Base-by-base conservation (phyloP, 1,139 yeast species). In the Kodamaea sp. region DNA sequence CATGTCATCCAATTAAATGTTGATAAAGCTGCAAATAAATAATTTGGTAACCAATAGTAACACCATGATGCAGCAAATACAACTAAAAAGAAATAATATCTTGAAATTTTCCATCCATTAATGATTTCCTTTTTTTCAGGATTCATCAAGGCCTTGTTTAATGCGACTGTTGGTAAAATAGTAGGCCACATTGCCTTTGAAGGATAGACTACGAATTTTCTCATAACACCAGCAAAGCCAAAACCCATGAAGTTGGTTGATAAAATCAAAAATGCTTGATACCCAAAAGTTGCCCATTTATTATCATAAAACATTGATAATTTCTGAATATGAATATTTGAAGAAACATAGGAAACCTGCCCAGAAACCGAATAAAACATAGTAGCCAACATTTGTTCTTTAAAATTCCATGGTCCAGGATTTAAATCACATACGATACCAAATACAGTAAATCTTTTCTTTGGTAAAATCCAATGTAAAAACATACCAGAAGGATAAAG, bases 401-500 rank as follows among this genome's bases (percentile, higher is more conserved):
- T 55, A 39, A 36, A 40, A 5, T 45, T 46, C 60, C 60, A 55
- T 2, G 59, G 58, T 3, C 60, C 60, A 8, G 59, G 60, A 34
- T 55, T 55, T 29, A 54, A 42, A 27, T 53, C 57, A 23, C 53
- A 11, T 3, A 40, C 40, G 48, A 54, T 41, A 12, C 41, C 45
- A 45, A 47, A 50, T 20, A 52, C 32, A 15, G 42, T 51, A 33
- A 54, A 44, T 31, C 45, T 49, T 45, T 45, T 45, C 27, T 49
- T 50, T 5, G 70, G 70, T 12, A 61, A 42, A 12, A 56, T 34
- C 29, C 33, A 43, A 3, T 48, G 50, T 42, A 53, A 46, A 7
- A 57, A 37, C 24, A 57, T 57, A 37, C 87, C 88, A 48, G 74
- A 63, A 8, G 84, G 83, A 50, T 75, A 79, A 34, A 81, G 58